These are phyloP conservation scores for Flaveria trinervia DNA, from an alignment of 129 eudicot genomes.

Conservation along the genomic window DNA sequence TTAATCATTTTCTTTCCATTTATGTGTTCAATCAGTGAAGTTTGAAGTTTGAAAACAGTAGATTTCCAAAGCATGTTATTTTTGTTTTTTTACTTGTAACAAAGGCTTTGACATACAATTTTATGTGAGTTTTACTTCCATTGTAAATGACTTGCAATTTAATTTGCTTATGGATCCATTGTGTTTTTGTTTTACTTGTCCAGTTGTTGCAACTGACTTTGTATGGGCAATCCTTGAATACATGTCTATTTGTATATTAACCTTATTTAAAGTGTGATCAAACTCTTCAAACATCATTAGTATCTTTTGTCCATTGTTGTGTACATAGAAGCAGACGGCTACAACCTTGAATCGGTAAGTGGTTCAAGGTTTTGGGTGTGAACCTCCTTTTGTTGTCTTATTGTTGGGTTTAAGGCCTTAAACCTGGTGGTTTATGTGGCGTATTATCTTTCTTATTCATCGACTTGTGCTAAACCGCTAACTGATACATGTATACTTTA, in stretches of 20 bases:
- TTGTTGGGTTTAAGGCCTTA: neutral
- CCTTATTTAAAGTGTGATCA: neutral
- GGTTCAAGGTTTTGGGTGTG: neutral
- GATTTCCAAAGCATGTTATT: constrained; percentile 8
- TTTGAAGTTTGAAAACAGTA: constrained; percentile 3
- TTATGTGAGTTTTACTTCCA: constrained; percentile 1
- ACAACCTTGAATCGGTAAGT: neutral
- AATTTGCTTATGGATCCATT: neutral
- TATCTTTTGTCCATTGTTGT: neutral
- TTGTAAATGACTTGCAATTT: constrained; percentile 10
- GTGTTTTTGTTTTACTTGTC: neutral
- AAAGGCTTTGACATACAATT: constrained; percentile 17
- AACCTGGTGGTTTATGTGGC: neutral
- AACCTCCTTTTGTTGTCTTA: neutral
- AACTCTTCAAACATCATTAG: neutral
- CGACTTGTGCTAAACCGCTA: neutral
- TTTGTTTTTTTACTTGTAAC: neutral
- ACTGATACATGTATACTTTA: too few relatives aligned
- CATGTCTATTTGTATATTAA: neutral
- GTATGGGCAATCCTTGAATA: neutral
- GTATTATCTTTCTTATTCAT: neutral
- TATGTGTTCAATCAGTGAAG: constrained; percentile 1
- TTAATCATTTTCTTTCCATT: neutral
- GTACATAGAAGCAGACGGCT: neutral
- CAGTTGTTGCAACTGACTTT: neutral